phyloP scores from a whole-genome alignment of 371 early-diverging fungal genomes.

The Mucor circinelloides region DNA sequence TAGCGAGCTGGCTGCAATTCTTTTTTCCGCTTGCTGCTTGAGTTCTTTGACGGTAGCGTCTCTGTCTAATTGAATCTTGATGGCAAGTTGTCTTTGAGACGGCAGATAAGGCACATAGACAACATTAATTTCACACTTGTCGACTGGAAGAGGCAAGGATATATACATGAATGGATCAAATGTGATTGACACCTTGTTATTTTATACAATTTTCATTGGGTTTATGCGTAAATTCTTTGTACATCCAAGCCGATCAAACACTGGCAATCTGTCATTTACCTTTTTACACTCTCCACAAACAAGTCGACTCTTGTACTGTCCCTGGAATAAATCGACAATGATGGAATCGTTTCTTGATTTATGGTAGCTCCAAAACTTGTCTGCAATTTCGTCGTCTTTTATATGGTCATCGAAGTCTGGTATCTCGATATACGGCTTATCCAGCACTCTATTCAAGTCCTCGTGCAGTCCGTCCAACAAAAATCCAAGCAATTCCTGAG shows the following conservation, averaged over 20 bases:
- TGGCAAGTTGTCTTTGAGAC: constrained; percentile 14
- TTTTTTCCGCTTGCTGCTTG: constrained; percentile 9
- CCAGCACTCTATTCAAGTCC: constrained; percentile 63
- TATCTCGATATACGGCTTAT: constrained; percentile 69
- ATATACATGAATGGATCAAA: constrained; percentile 67
- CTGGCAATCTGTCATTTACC: constrained; percentile 15
- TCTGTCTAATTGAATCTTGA: constrained; percentile 27
- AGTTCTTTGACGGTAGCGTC: constrained; percentile 56
- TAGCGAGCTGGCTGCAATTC: not conserved
- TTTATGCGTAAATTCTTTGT: not conserved
- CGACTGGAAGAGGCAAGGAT: constrained; percentile 51
- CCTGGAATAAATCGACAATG: constrained; percentile 90
- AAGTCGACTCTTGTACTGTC: constrained; percentile 79
- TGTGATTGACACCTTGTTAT: constrained; percentile 45
- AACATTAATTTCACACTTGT: constrained; percentile 30
- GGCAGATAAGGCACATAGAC: constrained; percentile 48
- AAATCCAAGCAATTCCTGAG: constrained; percentile 74
- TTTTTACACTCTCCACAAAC: constrained; percentile 82
- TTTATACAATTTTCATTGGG: not conserved
- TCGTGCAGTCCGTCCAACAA: constrained; percentile 80
- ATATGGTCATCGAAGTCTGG: constrained; percentile 58
- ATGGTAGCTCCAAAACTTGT: constrained; percentile 78
- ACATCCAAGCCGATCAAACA: not conserved
- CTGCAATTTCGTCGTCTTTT: constrained; percentile 37
- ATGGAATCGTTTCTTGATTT: constrained; percentile 79